phyloP scores from a whole-genome alignment of 805 yeast species.

The Kuraishia borneana region DNA sequence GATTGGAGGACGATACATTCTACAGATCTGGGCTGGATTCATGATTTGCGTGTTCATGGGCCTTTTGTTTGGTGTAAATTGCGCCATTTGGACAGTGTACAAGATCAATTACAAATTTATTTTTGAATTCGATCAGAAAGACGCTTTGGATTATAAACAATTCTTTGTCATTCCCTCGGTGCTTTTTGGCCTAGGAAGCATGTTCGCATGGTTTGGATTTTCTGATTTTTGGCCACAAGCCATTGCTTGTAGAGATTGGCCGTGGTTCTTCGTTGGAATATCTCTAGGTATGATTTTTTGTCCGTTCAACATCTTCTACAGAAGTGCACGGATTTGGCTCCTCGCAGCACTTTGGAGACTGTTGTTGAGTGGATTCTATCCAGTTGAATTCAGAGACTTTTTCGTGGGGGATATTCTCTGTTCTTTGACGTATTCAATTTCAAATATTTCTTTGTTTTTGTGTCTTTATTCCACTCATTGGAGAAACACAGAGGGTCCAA shows the following conservation, averaged over 20 bases:
- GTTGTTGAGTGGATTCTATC: constrained; percentile 73
- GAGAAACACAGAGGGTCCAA: constrained; percentile 32
- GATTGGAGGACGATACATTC: constrained; percentile 46
- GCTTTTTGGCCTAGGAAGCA: constrained; percentile 40
- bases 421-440: constrained; percentile 78
- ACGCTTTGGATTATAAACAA: constrained; percentile 55
- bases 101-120: constrained; percentile 87
- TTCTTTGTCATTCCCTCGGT: constrained; percentile 54
- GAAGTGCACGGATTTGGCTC: constrained; percentile 70
- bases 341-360: constrained; percentile 62
- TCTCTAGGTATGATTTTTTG: constrained; percentile 35
- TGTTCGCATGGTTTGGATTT: constrained; percentile 72
- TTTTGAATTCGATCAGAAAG: constrained; percentile 71
- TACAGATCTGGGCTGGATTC: constrained; percentile 94
- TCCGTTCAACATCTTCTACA: constrained; percentile 49
- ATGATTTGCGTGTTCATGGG: constrained; percentile 51
- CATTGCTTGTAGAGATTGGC: constrained; percentile 64
- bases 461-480: constrained; percentile 73
- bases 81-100: constrained; percentile 59
- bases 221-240: constrained; percentile 48
- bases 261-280: constrained; percentile 63
- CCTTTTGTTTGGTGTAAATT: constrained; percentile 54
- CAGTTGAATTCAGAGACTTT: constrained; percentile 93
- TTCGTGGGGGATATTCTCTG: constrained; percentile 86
- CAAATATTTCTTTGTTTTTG: constrained; percentile 76